Evolutionary conservation across 345 rosid genomes (phyloP).

Genomic region (Eutrema heterophyllum): DNA sequence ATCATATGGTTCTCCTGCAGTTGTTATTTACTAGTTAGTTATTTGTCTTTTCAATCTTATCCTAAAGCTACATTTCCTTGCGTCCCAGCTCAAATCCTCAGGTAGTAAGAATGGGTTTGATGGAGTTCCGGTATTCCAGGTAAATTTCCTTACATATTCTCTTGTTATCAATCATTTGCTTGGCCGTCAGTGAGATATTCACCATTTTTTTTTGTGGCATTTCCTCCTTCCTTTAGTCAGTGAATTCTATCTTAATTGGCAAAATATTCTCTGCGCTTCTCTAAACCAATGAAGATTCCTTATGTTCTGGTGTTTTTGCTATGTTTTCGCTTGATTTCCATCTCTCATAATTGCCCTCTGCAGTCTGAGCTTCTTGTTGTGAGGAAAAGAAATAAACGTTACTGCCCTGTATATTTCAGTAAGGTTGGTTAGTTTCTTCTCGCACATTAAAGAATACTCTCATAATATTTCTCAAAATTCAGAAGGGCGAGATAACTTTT

Average conservation of each 20-base stretch:
- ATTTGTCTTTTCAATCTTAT: not conserved
- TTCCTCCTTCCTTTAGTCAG: not conserved
- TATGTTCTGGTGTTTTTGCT: not conserved
- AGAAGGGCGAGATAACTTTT: not conserved
- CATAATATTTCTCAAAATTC: not conserved
- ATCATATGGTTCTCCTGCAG: not conserved
- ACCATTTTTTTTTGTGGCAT: not conserved
- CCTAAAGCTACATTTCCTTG: constrained; percentile 10
- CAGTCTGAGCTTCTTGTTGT: constrained; percentile 94
- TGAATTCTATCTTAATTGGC: not conserved
- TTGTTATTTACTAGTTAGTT: not conserved
- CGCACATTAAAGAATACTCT: not conserved
- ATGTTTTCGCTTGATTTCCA: not conserved
- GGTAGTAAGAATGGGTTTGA: constrained; percentile 60
- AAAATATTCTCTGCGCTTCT: not conserved
- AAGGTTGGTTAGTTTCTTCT: constrained; percentile 69
- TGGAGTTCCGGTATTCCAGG: constrained; percentile 99
- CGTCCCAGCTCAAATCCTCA: constrained; percentile 55
- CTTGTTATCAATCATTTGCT: not conserved
- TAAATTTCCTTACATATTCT: constrained; percentile 13
- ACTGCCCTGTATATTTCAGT: constrained; percentile 87
- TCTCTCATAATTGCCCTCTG: constrained; percentile 9
- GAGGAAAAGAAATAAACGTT: constrained; percentile 74
- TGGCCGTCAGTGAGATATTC: not conserved
- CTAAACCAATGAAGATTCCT: not conserved